Base-by-base conservation (phyloP, 352 stramenopile genomes). In the Thraustochytrium sp. region DNA sequence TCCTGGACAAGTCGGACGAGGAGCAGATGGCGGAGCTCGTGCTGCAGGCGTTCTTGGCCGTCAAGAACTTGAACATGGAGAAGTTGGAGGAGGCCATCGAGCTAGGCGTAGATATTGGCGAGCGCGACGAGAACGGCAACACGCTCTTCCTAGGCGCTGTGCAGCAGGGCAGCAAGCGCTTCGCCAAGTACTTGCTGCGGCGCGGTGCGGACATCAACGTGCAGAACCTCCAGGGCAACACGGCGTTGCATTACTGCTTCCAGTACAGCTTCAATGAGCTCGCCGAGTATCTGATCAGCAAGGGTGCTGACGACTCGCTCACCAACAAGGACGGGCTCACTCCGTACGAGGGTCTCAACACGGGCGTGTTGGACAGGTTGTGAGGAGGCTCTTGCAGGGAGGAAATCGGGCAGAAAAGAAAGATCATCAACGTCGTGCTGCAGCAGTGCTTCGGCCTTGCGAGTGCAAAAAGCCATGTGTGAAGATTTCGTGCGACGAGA, bases 141-240 rank as follows among this genome's bases (percentile, higher is more conserved):
- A 93, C 94, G 56, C 91, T 98, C 2, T 94, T 98, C 68, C 92
- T 98, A 38, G 90, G 98, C 48, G 93, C 94, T 73, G 96, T 89
- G 61, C 95, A 98, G 85, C 91, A 98, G 88, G 95, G 94, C 55
- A 95, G 94, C 89, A 98, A 98, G 87, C 93, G 94, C 38, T 89
- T 98, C 37, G 89, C 89, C 74, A 99, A 98, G 89, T 95, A 98
- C 72, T 87, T 98, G 29, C 87, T 98, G 85, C 89, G 95, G 0
- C 92, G 94, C 11, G 94, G 90, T 37, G 94, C 94, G 29, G 89
- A 97, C 75, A 93, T 98, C 76, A 98, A 98, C 88, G 84, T 92
- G 36, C 93, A 98, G 90, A 98, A 98, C 85, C 85, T 96, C 78
- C 90, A 93, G 68, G 96, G 96, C 48, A 98, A 98, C 88, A 97